phyloP scores from a whole-genome alignment of 2,329 filamentous ascomycete genomes.

The Neonectria faginata region DNA sequence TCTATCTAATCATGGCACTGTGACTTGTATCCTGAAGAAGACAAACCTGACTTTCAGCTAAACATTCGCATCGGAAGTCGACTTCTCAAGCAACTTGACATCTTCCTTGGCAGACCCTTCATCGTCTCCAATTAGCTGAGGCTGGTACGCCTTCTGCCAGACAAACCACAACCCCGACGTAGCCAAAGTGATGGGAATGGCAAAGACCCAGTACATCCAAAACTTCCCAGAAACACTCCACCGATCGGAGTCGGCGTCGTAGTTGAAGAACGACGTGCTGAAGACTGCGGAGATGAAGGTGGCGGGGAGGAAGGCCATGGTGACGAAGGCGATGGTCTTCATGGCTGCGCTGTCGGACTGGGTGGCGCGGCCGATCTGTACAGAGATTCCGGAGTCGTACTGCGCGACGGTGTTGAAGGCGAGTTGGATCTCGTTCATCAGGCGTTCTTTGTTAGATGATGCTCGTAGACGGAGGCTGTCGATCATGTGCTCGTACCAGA shows the following conservation, averaged over 20 bases:
- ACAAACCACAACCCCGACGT: constrained; percentile 40
- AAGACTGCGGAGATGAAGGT: constrained; percentile 64
- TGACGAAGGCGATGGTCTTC: constrained; percentile 63
- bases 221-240: constrained; percentile 49
- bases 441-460: constrained; percentile 55
- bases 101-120: not conserved
- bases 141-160: constrained; percentile 54
- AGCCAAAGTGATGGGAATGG: constrained; percentile 44
- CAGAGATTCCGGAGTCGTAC: constrained; percentile 52
- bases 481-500: constrained; percentile 50
- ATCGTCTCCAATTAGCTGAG: not conserved
- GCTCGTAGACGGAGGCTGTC: constrained; percentile 52
- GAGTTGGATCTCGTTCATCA: constrained; percentile 68
- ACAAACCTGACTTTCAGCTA: not conserved
- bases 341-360: constrained; percentile 63
- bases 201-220: constrained; percentile 53
- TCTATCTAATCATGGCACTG: not conserved
- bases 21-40: not conserved
- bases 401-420: constrained; percentile 59
- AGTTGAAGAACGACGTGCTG: constrained; percentile 59
- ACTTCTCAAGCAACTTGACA: not conserved
- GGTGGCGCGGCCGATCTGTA: constrained; percentile 55
- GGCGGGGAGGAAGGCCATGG: constrained; percentile 61
- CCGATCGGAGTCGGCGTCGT: constrained; percentile 35
- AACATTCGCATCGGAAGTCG: not conserved